phyloP scores from a whole-genome alignment of 306 rosid species.

The Purshia tridentata region DNA sequence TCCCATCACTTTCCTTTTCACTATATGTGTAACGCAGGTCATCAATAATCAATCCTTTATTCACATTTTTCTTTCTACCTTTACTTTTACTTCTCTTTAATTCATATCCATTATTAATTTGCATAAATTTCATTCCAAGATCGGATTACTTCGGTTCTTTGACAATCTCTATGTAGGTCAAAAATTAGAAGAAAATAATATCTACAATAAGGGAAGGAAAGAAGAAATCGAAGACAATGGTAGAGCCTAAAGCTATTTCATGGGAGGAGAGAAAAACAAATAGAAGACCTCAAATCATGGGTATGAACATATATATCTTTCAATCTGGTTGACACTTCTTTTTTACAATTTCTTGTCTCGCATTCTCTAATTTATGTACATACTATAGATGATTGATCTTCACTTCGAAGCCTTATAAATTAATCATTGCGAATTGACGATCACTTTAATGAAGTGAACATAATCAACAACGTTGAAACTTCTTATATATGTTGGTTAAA shows the following conservation, averaged over 20 bases:
- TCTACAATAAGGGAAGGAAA: conserved; percentile 17
- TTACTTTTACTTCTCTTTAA: not conserved
- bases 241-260: not conserved
- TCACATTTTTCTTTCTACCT: not conserved
- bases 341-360: not conserved
- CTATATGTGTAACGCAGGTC: too few species aligned
- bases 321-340: too few species aligned
- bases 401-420: not conserved
- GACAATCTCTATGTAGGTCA: not conserved
- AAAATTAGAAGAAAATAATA: conserved; percentile 1
- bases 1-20: too few species aligned
- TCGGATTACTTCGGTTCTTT: not conserved
- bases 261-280: conserved; percentile 33
- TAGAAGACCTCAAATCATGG: conserved; percentile 32
- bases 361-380: not conserved
- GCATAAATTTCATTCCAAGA: too few species aligned
- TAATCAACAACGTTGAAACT: not conserved
- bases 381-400: not conserved
- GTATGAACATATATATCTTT: not conserved
- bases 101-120: not conserved
- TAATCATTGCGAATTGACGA: not conserved
- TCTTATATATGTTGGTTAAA: too few species aligned
- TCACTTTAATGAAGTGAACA: not conserved
- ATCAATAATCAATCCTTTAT: too few species aligned
- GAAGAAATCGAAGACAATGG: conserved; percentile 8